Base-by-base conservation (phyloP, 1,284 basidiomycete genomes). In the Pseudozyma sp. region DNA sequence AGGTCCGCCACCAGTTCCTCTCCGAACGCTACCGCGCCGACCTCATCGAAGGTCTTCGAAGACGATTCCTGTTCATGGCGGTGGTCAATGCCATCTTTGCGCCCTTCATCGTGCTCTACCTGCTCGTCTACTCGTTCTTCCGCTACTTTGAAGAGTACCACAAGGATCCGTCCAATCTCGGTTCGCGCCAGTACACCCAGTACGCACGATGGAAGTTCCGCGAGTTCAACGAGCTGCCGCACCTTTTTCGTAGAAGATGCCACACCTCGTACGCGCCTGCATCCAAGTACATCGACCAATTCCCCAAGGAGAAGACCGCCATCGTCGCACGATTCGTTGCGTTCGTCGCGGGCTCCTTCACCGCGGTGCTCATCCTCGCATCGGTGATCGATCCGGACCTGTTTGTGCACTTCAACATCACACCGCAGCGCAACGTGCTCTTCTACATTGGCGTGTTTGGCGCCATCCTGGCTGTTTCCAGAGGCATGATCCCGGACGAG, bases 101-200 rank as follows among this genome's bases (percentile, higher is more conserved):
- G 1, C 97, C 97, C 0, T 96, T 98, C 86, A 98, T 99, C 79
- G 92, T 99, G 37, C 86, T 95, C n/a, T 99, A 98, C 85, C 89
- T 97, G 46, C 85, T 97, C 46, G 92, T 97, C 89, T 99, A 97
- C 85, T 98, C 94, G 1, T 99, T 99, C 88, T 99, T 99, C 88
- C 92, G 95, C 14, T 99, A 99, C 85, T 99, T 99, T 77, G 96
- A 98, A 55, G 94, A 99, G 87, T 98, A 97, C 82, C 96, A 95
- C 88, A 95, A 97, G 86, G 94, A 99, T 81, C 96, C 96, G 1
- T 96, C 95, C 0, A 92, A 92, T 0, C 93, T 98, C 50, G 92
- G 94, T 29, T 91, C 92, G 5, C 89, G 97, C 40, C 90, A 92
- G 71, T 99, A 98, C 81, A 99, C 96, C 0, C 92, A 91, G 1